phyloP scores from a whole-genome alignment of 352 stramenopile genomes.

The Globisporangium nunn region DNA sequence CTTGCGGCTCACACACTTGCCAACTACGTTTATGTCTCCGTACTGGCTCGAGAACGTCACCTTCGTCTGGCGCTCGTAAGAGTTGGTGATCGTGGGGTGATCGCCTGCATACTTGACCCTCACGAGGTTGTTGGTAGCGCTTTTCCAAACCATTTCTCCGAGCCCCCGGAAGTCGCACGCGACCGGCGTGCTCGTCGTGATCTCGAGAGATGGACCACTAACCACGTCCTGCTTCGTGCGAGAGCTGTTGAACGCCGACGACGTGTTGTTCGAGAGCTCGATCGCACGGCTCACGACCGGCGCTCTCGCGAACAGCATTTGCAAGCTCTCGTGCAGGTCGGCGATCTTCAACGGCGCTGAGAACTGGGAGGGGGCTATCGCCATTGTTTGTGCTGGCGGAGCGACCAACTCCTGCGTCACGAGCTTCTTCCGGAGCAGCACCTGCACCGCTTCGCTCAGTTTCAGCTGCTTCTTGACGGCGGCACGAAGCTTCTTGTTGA shows the following conservation, averaged over 20 bases:
- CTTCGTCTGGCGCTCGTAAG: neutral
- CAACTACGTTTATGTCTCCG: neutral
- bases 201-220: neutral
- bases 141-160: slow-evolving; percentile 1
- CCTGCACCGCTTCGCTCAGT: slow-evolving; percentile 28
- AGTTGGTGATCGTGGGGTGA: no score
- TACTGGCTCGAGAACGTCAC: neutral
- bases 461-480: slow-evolving; percentile 34
- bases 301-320: neutral
- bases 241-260: neutral
- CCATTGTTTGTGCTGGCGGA: no score
- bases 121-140: neutral
- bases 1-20: neutral
- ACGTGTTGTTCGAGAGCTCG: neutral
- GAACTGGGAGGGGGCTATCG: neutral
- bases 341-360: neutral
- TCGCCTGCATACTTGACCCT: neutral
- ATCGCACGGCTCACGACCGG: slow-evolving; percentile 1
- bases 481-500: slow-evolving; percentile 35
- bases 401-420: neutral
- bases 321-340: neutral
- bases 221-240: slow-evolving; percentile 1
- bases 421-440: slow-evolving; percentile 25
- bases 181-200: slow-evolving; percentile 7
- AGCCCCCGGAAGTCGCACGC: neutral